phyloP scores from a whole-genome alignment of 805 yeast species.

The baker's yeast (Saccharomyces cerevisiae) region DNA sequence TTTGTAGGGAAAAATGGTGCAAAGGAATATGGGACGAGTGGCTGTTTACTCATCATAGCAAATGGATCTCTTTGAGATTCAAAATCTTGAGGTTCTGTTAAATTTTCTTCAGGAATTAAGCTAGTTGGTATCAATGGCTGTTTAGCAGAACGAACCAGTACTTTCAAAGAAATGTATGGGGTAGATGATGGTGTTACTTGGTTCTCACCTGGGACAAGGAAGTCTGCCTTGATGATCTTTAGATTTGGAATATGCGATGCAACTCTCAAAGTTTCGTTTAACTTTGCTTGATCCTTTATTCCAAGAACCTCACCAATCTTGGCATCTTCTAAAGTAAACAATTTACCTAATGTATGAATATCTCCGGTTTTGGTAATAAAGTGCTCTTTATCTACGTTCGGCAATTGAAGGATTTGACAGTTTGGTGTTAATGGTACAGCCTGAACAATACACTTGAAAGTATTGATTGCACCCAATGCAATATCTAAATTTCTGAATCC shows the following conservation, averaged over 20 bases:
- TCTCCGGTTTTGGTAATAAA: constrained; percentile 28
- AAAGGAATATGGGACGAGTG: constrained; percentile 54
- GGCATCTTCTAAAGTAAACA: constrained; percentile 49
- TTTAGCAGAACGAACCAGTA: constrained; percentile 63
- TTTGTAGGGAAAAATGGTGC: constrained; percentile 71
- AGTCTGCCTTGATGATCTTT: constrained; percentile 59
- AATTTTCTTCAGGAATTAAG: constrained; percentile 26
- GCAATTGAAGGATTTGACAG: constrained; percentile 73
- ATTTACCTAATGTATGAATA: constrained; percentile 58
- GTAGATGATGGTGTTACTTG: constrained; percentile 60
- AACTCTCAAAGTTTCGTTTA: constrained; percentile 43
- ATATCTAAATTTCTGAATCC: constrained; percentile 68
- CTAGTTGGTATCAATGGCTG: constrained; percentile 46
- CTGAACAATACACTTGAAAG: constrained; percentile 65
- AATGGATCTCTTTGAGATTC: constrained; percentile 69
- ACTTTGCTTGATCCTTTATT: constrained; percentile 36
- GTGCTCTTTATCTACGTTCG: constrained; percentile 49
- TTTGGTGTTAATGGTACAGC: constrained; percentile 53
- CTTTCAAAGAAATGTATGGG: constrained; percentile 68
- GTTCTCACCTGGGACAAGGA: constrained; percentile 82
- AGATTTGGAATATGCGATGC: constrained; percentile 63
- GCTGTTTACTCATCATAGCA: constrained; percentile 55
- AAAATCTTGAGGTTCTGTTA: constrained; percentile 49
- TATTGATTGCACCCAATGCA: constrained; percentile 49
- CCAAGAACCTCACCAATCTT: constrained; percentile 52